These are phyloP conservation scores for Cystofilobasidium macerans DNA, from an alignment of 768 basidiomycete genomes.

Conservation along the genomic window DNA sequence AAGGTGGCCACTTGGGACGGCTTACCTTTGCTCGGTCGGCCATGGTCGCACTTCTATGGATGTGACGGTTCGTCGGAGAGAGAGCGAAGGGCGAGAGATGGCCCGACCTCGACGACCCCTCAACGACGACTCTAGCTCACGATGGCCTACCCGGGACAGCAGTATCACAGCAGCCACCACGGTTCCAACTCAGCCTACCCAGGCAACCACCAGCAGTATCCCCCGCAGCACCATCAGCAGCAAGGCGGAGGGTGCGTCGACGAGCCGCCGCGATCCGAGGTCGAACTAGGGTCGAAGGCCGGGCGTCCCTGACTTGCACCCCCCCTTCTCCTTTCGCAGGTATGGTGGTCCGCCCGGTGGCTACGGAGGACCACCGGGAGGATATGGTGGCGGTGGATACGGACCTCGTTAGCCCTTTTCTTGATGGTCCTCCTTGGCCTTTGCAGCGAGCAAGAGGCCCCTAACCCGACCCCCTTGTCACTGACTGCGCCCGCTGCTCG, in stretches of 20 bases:
- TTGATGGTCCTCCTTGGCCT: neutral
- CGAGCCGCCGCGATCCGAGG: no score
- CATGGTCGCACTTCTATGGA: no score
- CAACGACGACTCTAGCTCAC: neutral
- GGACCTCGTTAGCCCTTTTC: neutral
- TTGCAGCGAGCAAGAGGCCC: neutral
- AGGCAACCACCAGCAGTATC: neutral
- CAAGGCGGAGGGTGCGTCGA: neutral
- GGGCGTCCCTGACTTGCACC: no score
- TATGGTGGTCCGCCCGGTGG: neutral
- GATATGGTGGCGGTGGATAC: neutral
- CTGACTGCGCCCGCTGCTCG: neutral
- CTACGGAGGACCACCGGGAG: neutral
- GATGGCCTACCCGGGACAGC: slow-evolving; percentile 2
- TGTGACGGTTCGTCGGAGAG: no score
- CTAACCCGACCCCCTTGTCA: no score
- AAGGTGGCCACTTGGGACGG: slow-evolving; percentile 2
- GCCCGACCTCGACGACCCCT: neutral
- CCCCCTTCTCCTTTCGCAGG: neutral
- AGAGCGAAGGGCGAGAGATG: no score
- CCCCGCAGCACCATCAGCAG: neutral
- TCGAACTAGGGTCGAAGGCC: no score
- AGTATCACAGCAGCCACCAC: neutral
- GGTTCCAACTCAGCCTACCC: neutral
- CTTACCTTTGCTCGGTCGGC: neutral